These are phyloP conservation scores for Aspergillus brasiliensis DNA, from an alignment of 2,329 filamentous ascomycete species.

Conservation along the genomic window DNA sequence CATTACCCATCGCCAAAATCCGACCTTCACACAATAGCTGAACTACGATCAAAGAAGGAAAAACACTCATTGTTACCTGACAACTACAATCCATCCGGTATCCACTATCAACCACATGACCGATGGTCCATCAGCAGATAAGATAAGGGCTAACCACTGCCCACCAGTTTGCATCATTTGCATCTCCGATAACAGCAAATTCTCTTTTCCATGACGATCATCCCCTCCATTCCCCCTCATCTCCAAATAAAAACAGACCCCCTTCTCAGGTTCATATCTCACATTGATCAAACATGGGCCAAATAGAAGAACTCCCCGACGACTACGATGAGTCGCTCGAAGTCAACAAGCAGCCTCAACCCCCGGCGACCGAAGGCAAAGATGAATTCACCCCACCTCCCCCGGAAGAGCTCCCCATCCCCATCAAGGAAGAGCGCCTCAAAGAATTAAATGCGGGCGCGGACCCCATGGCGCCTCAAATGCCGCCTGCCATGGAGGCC, in stretches of 20 bases:
- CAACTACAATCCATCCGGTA: too few relatives aligned
- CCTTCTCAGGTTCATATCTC: not conserved
- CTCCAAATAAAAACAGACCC: not conserved
- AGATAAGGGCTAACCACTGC: slow-evolving; percentile 17
- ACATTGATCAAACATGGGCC: slow-evolving; percentile 49
- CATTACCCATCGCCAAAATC: too few relatives aligned
- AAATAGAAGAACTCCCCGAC: slow-evolving; percentile 54
- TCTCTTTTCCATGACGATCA: not conserved
- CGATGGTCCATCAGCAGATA: not conserved
- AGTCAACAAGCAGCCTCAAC: slow-evolving; percentile 38
- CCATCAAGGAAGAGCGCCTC: slow-evolving; percentile 40
- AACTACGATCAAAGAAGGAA: too few relatives aligned
- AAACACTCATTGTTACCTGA: too few relatives aligned
- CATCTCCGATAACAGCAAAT: slow-evolving; percentile 3
- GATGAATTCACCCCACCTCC: slow-evolving; percentile 13
- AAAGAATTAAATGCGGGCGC: slow-evolving; percentile 30
- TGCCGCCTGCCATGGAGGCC: slow-evolving; percentile 62
- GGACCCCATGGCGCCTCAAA: slow-evolving; percentile 41
- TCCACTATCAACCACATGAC: not conserved
- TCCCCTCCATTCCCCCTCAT: too few relatives aligned
- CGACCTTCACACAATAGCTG: too few relatives aligned
- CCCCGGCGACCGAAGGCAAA: slow-evolving; percentile 10
- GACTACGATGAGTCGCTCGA: slow-evolving; percentile 52
- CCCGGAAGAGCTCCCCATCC: slow-evolving; percentile 40
- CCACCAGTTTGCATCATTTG: slow-evolving; percentile 37